Percentiles rank a stretch among this genome's conserved stretches.
These are phyloP conservation scores for Coniferiporia sulphurascens DNA, from an alignment of 1,284 basidiomycete species.

Conservation along the genomic window DNA sequence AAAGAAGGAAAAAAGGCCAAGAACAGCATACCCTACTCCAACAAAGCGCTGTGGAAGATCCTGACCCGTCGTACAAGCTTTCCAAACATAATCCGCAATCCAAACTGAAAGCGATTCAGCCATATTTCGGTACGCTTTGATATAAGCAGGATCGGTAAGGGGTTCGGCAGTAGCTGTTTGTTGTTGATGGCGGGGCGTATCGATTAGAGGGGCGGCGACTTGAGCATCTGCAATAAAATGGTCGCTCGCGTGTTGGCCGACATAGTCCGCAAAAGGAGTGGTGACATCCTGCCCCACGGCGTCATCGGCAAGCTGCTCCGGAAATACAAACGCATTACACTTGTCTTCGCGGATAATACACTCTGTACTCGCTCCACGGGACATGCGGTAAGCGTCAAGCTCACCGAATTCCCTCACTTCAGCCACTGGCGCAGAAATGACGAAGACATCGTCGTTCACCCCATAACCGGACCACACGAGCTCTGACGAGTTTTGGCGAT, in stretches of 20 bases:
- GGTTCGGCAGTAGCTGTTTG: conserved; percentile 35
- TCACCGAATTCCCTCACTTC: background rate
- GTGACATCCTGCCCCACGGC: background rate
- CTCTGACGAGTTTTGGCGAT: background rate
- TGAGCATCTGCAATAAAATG: background rate
- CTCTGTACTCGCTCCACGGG: background rate
- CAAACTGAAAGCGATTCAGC: conserved; percentile 73
- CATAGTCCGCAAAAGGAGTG: conserved; percentile 69
- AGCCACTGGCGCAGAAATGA: background rate
- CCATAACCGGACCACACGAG: background rate
- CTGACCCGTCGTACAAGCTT: conserved; percentile 64
- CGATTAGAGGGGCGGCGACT: conserved; percentile 7
- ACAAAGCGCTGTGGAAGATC: conserved; percentile 47
- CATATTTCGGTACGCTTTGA: conserved; percentile 60
- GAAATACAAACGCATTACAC: background rate
- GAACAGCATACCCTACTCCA: conserved; percentile 40
- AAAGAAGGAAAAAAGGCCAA: background rate
- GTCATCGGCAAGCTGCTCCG: background rate
- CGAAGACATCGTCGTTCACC: background rate
- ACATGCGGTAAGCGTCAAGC: background rate
- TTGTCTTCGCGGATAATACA: background rate
- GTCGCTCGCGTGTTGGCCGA: conserved; percentile 44
- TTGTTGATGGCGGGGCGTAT: conserved; percentile 23
- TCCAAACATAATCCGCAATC: conserved; percentile 75
- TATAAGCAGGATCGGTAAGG: conserved; percentile 46